A percentile compares a stretch with the other conserved stretches of the same genome.
Conservation (phyloP, 164 flowering plant species). For the Protea cynaroides region DNA sequence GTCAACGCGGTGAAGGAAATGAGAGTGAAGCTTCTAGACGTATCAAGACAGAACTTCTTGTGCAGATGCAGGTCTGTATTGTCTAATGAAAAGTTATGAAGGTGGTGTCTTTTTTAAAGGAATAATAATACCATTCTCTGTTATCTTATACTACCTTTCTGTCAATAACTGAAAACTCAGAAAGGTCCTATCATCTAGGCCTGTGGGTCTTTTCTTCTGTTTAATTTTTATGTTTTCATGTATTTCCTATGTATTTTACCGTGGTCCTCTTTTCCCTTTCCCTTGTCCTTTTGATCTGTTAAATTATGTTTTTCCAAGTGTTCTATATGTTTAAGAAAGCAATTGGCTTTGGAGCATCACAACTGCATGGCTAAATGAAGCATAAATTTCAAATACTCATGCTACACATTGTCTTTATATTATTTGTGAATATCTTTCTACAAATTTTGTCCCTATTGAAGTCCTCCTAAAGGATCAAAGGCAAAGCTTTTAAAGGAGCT, state of each 20-base stretch:
- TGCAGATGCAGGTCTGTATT: conserved; percentile 93
- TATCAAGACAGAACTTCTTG: conserved; percentile 96
- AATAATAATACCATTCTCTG: background rate
- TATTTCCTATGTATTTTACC: no score
- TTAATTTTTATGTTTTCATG: no score
- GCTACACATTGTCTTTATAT: no score
- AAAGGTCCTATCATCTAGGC: no score
- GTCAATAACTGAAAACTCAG: no score
- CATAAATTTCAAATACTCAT: no score
- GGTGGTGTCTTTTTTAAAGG: background rate
- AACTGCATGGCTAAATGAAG: background rate
- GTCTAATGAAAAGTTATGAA: background rate
- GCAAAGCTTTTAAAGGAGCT: no score
- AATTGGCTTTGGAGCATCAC: background rate
- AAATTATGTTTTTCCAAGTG: background rate
- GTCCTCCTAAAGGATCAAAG: no score
- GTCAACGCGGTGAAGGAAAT: conserved; percentile 95
- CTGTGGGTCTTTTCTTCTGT: no score
- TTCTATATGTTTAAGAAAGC: background rate
- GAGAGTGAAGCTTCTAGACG: conserved; percentile 99
- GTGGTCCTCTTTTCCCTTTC: no score
- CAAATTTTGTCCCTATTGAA: no score
- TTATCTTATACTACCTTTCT: background rate
- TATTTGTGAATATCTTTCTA: no score
- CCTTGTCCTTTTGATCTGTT: background rate